Base-by-base conservation (phyloP, 768 basidiomycete species). In the Tricholoma hemisulphureum region DNA sequence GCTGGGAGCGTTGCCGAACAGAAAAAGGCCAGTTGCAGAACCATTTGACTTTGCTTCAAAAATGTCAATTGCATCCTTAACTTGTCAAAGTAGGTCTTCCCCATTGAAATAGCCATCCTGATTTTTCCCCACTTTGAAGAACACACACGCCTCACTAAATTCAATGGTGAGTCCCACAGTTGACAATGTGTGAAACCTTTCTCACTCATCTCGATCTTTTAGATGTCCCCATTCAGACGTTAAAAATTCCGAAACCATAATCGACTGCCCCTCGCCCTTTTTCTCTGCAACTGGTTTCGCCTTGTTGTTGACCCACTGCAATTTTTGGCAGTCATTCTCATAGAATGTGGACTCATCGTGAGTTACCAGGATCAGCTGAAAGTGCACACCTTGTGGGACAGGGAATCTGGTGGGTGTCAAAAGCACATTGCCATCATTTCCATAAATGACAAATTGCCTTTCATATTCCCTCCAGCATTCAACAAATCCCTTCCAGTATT, bases 121-220 rank as follows among this genome's bases (percentile, higher is more conserved):
- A 14, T 43, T 43, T 14, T 65, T 65, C 9, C 63, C 60, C 32
- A 59, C 63, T 46, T 61, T 55, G 43, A 64, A 57, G 9, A 57
- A n/a, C n/a, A n/a, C n/a, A n/a, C n/a, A n/a, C n/a, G n/a, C n/a
- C n/a, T n/a, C n/a, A n/a, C n/a, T n/a, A n/a, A n/a, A 13, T 18
- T 32, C 2, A 32, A 39, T 20, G 21, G 37, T 41, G 16, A 52
- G 23, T 31, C 34, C 45, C 26, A 52, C 28, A 52, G n/a, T n/a
- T n/a, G n/a, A 31, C 4, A 35, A 52, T 48, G 23, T n/a, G 20
- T 16, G 7, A 21, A 52, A 52, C 16, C 16, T 29, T 35, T 31
- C 29, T 52, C 34, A 39, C 32, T 39, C 32, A 37, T 53, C 52
- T 24, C 52, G 23, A 26, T 39, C 37, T 39, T 34, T 53, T 39